Conservation (phyloP, 192 early-diverging fungal genomes). For the Rhizophagus sp. region DNA sequence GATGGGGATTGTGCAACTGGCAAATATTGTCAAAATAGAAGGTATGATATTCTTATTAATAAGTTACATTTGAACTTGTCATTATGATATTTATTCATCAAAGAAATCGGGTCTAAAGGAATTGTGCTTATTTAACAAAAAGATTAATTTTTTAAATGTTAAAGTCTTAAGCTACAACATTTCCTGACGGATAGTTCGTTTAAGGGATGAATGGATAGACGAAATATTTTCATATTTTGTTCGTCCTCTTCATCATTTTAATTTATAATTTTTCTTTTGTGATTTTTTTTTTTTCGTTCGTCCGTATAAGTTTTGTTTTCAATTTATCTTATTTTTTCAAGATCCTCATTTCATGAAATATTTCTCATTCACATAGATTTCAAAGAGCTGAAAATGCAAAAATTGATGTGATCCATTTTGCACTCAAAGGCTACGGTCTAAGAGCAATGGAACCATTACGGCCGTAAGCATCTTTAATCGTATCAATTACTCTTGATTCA, state of each 20-base stretch:
- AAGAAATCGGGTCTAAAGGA: neutral
- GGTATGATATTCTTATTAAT: constrained; percentile 41
- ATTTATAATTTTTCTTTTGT: too few relatives aligned
- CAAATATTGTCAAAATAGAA: constrained; percentile 84
- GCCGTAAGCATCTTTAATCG: constrained; percentile 49
- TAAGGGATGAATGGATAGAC: neutral
- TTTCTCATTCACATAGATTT: constrained; percentile 57
- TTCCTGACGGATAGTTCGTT: too few relatives aligned
- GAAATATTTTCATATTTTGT: neutral
- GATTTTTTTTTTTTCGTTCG: too few relatives aligned
- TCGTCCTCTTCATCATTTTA: too few relatives aligned
- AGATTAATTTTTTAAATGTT: neutral
- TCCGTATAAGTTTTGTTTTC: too few relatives aligned
- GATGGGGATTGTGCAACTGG: constrained; percentile 87
- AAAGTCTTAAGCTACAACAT: too few relatives aligned
- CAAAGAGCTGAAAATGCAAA: constrained; percentile 81
- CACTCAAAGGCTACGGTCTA: constrained; percentile 94
- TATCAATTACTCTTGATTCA: neutral
- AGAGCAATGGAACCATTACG: constrained; percentile 64
- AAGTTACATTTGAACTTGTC: neutral
- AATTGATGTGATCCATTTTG: constrained; percentile 87
- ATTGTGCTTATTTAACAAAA: neutral
- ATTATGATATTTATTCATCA: neutral
- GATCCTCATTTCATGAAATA: neutral
- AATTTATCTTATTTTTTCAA: too few relatives aligned